Percentiles rank a stretch among this genome's conserved stretches.
phyloP scores from a whole-genome alignment of 23 red algal species.

The Gracilariopsis chorda region DNA sequence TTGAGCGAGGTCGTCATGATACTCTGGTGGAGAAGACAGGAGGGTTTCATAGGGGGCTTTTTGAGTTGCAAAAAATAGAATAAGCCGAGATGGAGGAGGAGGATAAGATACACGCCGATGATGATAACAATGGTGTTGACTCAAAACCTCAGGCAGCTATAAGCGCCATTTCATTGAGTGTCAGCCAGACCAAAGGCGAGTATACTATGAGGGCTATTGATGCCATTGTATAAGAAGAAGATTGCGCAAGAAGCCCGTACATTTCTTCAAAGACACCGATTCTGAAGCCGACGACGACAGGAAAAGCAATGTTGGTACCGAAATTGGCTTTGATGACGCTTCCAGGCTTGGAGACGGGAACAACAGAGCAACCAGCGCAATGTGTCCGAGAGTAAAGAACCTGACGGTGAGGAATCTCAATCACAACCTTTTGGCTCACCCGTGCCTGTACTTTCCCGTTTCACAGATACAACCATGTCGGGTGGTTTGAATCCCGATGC shows the following conservation, averaged over 20 bases:
- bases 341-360: too few relatives aligned
- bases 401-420: too few relatives aligned
- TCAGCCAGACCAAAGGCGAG: too few relatives aligned
- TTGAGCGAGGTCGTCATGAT: constrained; percentile 71
- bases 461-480: neutral
- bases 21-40: constrained; percentile 30
- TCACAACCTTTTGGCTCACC: too few relatives aligned
- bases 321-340: neutral
- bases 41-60: constrained; percentile 51
- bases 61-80: constrained; percentile 32
- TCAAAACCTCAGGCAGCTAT: too few relatives aligned
- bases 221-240: too few relatives aligned
- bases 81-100: neutral
- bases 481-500: neutral
- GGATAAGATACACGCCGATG: neutral
- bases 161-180: too few relatives aligned
- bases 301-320: constrained; percentile 17
- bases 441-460: neutral
- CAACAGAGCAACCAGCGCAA: too few relatives aligned
- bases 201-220: too few relatives aligned
- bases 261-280: constrained; percentile 59
- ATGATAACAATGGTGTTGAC: neutral
- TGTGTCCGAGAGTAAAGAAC: too few relatives aligned
- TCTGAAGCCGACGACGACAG: constrained; percentile 47
- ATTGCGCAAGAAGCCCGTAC: too few relatives aligned